phyloP scores from a whole-genome alignment of 2,329 filamentous ascomycete genomes.

The Pseudogymnoascus sp. region DNA sequence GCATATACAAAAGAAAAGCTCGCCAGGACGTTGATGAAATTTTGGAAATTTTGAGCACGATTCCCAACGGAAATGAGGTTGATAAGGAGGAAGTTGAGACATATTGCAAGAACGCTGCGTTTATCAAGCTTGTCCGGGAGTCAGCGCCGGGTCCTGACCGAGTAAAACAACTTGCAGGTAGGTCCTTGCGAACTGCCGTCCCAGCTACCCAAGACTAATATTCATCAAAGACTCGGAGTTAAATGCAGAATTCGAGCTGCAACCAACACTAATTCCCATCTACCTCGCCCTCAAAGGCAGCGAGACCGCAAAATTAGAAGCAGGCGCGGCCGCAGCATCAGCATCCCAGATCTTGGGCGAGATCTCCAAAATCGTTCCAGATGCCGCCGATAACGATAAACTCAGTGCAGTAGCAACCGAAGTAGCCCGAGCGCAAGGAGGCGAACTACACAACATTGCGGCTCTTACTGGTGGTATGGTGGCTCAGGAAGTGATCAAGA shows the following conservation, averaged over 20 bases:
- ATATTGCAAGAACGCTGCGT: constrained; percentile 92
- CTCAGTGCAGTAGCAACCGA: constrained; percentile 52
- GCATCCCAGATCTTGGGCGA: constrained; percentile 45
- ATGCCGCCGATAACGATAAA: constrained; percentile 41
- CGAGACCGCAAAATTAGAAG: constrained; percentile 29
- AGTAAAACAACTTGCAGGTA: constrained; percentile 2
- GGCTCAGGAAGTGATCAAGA: constrained; percentile 95
- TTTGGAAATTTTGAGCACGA: constrained; percentile 49
- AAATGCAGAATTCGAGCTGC: constrained; percentile 30
- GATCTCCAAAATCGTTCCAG: constrained; percentile 36
- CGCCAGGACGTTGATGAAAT: constrained; percentile 71
- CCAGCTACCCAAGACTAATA: constrained; percentile 11
- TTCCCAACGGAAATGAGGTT: constrained; percentile 43
- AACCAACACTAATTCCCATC: constrained; percentile 55
- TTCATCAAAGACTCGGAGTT: constrained; percentile 6
- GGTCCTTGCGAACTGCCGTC: background rate
- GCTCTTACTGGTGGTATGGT: constrained; percentile 83
- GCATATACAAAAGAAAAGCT: constrained; percentile 85
- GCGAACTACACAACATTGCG: constrained; percentile 87
- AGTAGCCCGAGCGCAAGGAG: constrained; percentile 66
- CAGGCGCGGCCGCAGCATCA: constrained; percentile 30
- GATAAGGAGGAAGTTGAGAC: constrained; percentile 70
- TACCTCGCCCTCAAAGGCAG: constrained; percentile 57
- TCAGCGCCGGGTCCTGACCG: background rate
- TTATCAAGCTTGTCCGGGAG: constrained; percentile 73